These are phyloP conservation scores for Cordyceps militaris DNA, from an alignment of 2,329 filamentous ascomycete genomes.

Conservation along the genomic window DNA sequence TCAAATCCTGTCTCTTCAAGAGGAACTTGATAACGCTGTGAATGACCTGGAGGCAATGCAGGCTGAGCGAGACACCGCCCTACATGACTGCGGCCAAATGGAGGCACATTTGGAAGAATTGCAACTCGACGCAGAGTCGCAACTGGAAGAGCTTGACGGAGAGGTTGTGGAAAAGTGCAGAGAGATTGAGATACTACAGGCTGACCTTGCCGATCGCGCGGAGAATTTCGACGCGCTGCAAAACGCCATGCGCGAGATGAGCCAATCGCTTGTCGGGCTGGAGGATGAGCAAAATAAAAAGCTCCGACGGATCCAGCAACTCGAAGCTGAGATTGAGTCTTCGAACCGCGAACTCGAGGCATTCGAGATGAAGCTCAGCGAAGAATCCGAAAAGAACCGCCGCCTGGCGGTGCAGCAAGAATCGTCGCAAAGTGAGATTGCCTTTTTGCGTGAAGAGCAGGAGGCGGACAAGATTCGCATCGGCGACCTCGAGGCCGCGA, in stretches of 20 bases:
- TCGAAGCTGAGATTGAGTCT: constrained; percentile 76
- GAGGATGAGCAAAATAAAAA: constrained; percentile 86
- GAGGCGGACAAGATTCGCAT: constrained; percentile 98
- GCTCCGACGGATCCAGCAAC: constrained; percentile 67
- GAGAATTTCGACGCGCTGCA: constrained; percentile 92
- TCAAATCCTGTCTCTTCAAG: constrained; percentile 57
- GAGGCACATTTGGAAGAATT: constrained; percentile 56
- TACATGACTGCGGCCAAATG: constrained; percentile 55
- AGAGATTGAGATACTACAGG: constrained; percentile 62
- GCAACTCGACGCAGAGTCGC: constrained; percentile 56
- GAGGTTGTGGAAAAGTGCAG: constrained; percentile 67
- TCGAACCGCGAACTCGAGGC: constrained; percentile 82
- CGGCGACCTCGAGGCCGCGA: constrained; percentile 77
- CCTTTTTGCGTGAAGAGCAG: constrained; percentile 93
- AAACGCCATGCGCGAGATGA: constrained; percentile 87
- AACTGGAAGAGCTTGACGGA: constrained; percentile 59
- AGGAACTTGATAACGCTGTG: constrained; percentile 71
- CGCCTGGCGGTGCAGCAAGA: constrained; percentile 86
- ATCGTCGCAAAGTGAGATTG: constrained; percentile 85
- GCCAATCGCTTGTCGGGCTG: constrained; percentile 74
- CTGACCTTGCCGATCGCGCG: constrained; percentile 65
- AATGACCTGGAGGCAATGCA: constrained; percentile 75
- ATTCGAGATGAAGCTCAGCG: constrained; percentile 74
- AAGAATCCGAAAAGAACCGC: constrained; percentile 81
- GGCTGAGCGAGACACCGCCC: constrained; percentile 76